Conservation (phyloP, 2,329 filamentous ascomycete species). For the Fusarium acutatum region DNA sequence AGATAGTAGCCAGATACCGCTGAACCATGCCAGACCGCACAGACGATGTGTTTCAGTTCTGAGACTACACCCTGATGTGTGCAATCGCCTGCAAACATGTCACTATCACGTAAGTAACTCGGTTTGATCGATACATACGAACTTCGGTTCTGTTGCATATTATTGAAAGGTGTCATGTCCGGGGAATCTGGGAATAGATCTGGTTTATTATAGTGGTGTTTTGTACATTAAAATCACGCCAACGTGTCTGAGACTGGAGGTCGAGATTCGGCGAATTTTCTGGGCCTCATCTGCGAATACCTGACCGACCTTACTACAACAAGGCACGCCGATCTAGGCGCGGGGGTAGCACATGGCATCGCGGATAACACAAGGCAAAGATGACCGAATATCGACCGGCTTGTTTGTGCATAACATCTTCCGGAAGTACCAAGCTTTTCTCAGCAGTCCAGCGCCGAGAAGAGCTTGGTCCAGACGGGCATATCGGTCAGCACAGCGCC, state of each 20-base stretch:
- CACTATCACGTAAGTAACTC: conserved; percentile 3
- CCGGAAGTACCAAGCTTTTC: conserved; percentile 31
- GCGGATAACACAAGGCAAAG: conserved; percentile 31
- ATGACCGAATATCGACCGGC: conserved; percentile 31
- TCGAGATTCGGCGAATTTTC: conserved; percentile 28
- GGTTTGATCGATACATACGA: neutral
- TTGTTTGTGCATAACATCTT: conserved; percentile 33
- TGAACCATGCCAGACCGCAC: conserved; percentile 31
- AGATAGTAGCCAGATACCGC: conserved; percentile 28
- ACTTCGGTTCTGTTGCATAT: neutral
- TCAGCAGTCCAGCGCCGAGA: conserved; percentile 30
- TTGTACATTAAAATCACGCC: neutral
- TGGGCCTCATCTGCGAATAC: conserved; percentile 17
- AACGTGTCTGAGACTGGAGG: neutral
- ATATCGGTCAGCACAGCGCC: conserved; percentile 14
- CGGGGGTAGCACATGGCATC: conserved; percentile 38
- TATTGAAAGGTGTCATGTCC: neutral
- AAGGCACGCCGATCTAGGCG: conserved; percentile 31
- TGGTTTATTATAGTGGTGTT: neutral
- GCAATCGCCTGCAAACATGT: conserved; percentile 14
- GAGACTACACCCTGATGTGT: conserved; percentile 30
- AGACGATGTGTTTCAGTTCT: conserved; percentile 36
- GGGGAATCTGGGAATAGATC: neutral
- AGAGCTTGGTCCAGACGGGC: conserved; percentile 28
- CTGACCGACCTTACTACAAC: conserved; percentile 14